phyloP scores from a whole-genome alignment of 208 protist genomes.

The Acanthamoeba pearcei region DNA sequence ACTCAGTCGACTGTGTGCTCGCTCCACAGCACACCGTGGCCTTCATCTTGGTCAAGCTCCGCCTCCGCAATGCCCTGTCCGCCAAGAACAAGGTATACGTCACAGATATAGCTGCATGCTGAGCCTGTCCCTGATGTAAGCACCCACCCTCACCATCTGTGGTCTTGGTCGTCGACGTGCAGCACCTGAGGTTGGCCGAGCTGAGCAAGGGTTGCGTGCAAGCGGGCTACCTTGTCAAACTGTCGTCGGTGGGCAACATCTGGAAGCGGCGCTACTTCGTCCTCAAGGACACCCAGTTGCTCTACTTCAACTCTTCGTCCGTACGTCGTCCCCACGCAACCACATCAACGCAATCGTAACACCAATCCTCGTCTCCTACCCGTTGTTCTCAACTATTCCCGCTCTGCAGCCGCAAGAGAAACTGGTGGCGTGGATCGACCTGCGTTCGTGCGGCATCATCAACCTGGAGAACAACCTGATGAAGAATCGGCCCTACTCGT shows the following conservation, averaged over 20 bases:
- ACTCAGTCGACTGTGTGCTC: background rate
- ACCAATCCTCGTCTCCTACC: too few relatives aligned
- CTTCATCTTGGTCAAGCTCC: constrained; percentile 48
- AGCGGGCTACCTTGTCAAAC: constrained; percentile 47
- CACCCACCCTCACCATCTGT: too few relatives aligned
- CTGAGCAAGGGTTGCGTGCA: constrained; percentile 6
- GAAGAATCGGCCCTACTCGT: constrained; percentile 61
- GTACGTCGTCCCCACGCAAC: background rate
- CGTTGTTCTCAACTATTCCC: background rate
- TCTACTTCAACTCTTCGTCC: constrained; percentile 50
- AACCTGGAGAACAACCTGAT: constrained; percentile 52
- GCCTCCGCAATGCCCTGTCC: background rate
- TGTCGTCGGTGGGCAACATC: constrained; percentile 55
- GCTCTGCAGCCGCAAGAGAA: constrained; percentile 21
- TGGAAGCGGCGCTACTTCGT: constrained; percentile 66
- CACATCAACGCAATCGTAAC: too few relatives aligned
- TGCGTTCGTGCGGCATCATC: constrained; percentile 36
- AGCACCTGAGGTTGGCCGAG: background rate
- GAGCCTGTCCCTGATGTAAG: too few relatives aligned
- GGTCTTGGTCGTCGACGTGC: too few relatives aligned
- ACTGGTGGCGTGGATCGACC: constrained; percentile 56
- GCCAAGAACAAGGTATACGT: background rate
- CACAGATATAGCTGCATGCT: background rate
- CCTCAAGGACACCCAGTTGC: constrained; percentile 67
- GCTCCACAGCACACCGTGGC: background rate